Evolutionary conservation across 495 filamentous ascomycete species (phyloP), one percentile per base, ranked within the genome.

Genomic region (Corynascus novoguineensis): DNA sequence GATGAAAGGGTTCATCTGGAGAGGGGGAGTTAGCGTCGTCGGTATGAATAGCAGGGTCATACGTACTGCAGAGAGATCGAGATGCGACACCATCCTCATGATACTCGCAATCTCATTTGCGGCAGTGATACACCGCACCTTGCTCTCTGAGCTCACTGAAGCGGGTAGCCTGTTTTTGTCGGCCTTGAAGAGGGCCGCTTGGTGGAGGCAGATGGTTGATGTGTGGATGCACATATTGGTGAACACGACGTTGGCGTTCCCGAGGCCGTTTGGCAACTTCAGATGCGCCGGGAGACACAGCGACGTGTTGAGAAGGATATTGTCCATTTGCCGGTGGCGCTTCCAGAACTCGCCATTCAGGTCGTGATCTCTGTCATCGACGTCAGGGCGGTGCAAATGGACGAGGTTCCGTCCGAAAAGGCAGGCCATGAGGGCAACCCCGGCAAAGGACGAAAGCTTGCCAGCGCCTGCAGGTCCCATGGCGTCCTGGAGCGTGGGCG

Each of bases 171-270:
- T 79, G 68, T 97, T 87, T 71, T 89, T 92, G 62, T 97, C 92
- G 0, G 93, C 90, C 69, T 96, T 97, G 79, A 90, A 96, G 19
- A 97, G 97, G 19, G 93, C 95, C 7, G 95, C 95, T 68, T 99
- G 93, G 67, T 99, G 93, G 7, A 97, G 80, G 70, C 95, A 97
- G 41, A 99, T 97, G 2, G 90, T 93, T 1, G 91, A 95, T 0
- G 93, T 96, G 65, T 97, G 93, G 32, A 97, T 90, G 64, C 86
- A 88, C 88, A 97, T 96, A 59, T 97, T 97, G 31, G 88, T 85
- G 65, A 97, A 97, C 19, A 99, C 84, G 49, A 95, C 84, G 62
- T 97, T 99, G 8, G 90, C 76, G 68, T 95, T 86, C 11, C 74
- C 70, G 41, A 95, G 76, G 0, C 88, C 92, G 38, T 69, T 69